Evolutionary conservation across 768 basidiomycete genomes (phyloP).

Genomic region (Pisolithus microcarpus): DNA sequence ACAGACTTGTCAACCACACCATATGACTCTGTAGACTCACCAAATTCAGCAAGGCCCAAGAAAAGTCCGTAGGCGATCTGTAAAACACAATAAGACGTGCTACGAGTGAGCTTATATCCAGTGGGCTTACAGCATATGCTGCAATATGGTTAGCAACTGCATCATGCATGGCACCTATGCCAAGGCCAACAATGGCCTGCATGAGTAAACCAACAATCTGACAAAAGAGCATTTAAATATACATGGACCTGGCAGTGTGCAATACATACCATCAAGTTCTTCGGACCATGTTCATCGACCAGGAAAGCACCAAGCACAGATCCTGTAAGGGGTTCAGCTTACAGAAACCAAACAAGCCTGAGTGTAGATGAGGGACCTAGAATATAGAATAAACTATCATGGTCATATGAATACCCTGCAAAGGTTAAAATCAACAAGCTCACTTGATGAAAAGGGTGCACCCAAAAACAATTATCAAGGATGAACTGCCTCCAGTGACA

Average conservation of each 20-base stretch:
- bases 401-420: conserved; percentile 65
- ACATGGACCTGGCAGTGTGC: neutral
- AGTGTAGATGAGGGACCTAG: conserved; percentile 39
- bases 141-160: conserved; percentile 55
- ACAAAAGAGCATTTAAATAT: neutral
- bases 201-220: conserved; percentile 60
- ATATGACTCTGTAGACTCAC: conserved; percentile 32
- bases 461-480: conserved; percentile 62
- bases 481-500: conserved; percentile 46
- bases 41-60: conserved; percentile 81
- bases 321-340: conserved; percentile 23
- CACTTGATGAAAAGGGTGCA: conserved; percentile 85
- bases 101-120: neutral
- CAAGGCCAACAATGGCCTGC: conserved; percentile 76
- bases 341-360: neutral
- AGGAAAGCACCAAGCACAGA: conserved; percentile 69
- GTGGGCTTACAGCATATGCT: conserved; percentile 56
- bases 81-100: neutral
- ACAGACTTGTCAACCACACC: conserved; percentile 7
- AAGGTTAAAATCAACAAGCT: conserved; percentile 19
- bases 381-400: conserved; percentile 53
- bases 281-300: conserved; percentile 70
- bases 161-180: conserved; percentile 79
- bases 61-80: conserved; percentile 87
- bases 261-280: conserved; percentile 55